phyloP scores from a whole-genome alignment of 2,329 filamentous ascomycete species.

The Verticillium albo-atrum region DNA sequence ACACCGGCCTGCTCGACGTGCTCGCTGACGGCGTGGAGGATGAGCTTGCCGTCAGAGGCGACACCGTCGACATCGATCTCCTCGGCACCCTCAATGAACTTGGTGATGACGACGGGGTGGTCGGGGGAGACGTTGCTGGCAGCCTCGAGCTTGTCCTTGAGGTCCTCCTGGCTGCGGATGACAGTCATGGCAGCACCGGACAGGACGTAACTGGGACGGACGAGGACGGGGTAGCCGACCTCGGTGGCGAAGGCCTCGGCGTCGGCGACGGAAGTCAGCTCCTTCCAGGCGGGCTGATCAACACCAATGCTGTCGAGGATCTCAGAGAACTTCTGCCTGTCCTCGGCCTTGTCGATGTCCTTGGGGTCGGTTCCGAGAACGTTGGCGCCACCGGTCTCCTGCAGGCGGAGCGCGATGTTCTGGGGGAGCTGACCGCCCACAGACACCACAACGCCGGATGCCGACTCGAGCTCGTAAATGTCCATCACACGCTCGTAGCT shows the following conservation, averaged over 20 bases:
- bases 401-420: constrained; percentile 92
- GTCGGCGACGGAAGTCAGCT: constrained; percentile 82
- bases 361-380: constrained; percentile 88
- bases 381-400: constrained; percentile 85
- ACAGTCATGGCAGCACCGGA: constrained; percentile 99
- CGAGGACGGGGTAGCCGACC: constrained; percentile 91
- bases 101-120: constrained; percentile 95
- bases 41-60: constrained; percentile 76
- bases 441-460: constrained; percentile 86
- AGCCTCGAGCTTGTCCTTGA: constrained; percentile 91
- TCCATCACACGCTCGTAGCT: constrained; percentile 98
- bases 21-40: constrained; percentile 90
- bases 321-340: constrained; percentile 96
- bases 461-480: constrained; percentile 89
- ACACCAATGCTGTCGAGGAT: constrained; percentile 96
- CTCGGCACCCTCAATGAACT: constrained; percentile 94
- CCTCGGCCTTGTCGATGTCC: constrained; percentile 97
- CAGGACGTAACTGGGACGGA: constrained; percentile 91
- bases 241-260: constrained; percentile 81
- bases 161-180: constrained; percentile 79
- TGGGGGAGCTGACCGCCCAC: constrained; percentile 95
- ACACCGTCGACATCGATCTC: constrained; percentile 97
- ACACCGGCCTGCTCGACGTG: constrained; percentile 97
- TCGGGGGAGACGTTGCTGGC: constrained; percentile 90
- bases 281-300: constrained; percentile 97